Evolutionary conservation across 2,329 filamentous ascomycete species (phyloP), one percentile per base, ranked within the genome.

Genomic region (Monosporascus ibericus): DNA sequence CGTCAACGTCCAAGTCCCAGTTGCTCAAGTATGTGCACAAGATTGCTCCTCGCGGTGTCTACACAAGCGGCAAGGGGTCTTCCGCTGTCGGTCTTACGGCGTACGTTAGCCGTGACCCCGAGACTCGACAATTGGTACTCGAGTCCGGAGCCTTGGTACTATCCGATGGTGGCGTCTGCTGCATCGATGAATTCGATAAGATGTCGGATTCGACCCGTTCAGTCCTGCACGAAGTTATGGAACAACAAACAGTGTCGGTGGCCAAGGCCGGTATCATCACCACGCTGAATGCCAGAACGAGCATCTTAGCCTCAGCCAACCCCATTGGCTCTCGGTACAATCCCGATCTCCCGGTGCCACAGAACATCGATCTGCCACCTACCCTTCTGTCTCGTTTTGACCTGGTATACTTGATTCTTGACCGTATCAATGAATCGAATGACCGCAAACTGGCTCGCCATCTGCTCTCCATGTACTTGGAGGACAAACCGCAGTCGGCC

Each of bases 271-370:
- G 92, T 60, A 97, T 97, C 67, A 96, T 92, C 59, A 99, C 94
- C 1, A 99, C 94, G 0, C 77, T 99, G 55, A 99, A 99, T 67
- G 94, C 94, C 25, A 82, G 94, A 65, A 97, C 94, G 1, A 95
- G 89, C 58, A 96, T 99, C 65, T 82, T 99, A 30, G 94, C 94
- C 17, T 97, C 92, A 11, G 94, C 94, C 70, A 99, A 99, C 68
- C 94, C 94, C 1, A 97, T 99, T 60, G 94, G 94, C 63, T 96
- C 90, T 73, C 92, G 95, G 67, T 99, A 99, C 75, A 97, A 99
- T 70, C 88, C 90, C 3, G 92, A 96, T 64, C 75, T 99, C 24
- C 92, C 94, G 0, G 94, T 99, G 15, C 94, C 94, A 3, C 92
- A 97, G 65, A 99, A 99, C 70, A 99, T 99, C 63, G 94, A 99